Base-by-base conservation (phyloP, 148 eudicot genomes). In the Suaeda aralocaspica region DNA sequence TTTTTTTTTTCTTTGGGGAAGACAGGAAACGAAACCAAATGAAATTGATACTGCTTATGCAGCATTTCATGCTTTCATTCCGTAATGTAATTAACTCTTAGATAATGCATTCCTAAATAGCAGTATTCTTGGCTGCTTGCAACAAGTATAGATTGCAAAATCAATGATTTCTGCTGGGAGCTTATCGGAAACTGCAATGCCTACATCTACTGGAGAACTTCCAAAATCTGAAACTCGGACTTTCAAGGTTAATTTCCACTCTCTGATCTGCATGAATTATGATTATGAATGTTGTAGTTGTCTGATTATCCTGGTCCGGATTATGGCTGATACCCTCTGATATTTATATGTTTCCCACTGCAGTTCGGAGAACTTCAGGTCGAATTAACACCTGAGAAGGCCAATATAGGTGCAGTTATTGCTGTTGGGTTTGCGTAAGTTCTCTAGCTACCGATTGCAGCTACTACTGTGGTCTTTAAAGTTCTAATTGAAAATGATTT, bases 281-380 rank as follows among this genome's bases (percentile, higher is more conserved):
- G n/a, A n/a, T n/a, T n/a, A n/a, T n/a, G n/a, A n/a, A n/a, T n/a
- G n/a, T n/a, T n/a, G n/a, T n/a, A n/a, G n/a, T n/a, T n/a, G n/a
- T n/a, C n/a, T n/a, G n/a, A n/a, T n/a, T n/a, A n/a, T 49, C 36
- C 36, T 55, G 59, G 24, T 9, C 28, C 21, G 41, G 66, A 50
- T 18, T 55, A 28, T 52, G 26, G 21, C 55, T 53, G 58, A 29
- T 7, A n/a, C n/a, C n/a, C n/a, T 18, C n/a, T 50, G 65, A 30
- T 58, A 41, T 64, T 74, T 63, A 31, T 57, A 46, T 41, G 45
- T 64, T 74, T 45, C 48, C 64, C 14, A 64, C 44, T 83, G 80
- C 90, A 94, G 99, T 94, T 91, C 76, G 99, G 99, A 44, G 88
- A 86, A 53, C 97, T 94, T 78, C 99, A 94, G 71, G 88, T 94